Base-by-base conservation (phyloP, 2,329 filamentous ascomycete genomes). In the Orbilia quercus region DNA sequence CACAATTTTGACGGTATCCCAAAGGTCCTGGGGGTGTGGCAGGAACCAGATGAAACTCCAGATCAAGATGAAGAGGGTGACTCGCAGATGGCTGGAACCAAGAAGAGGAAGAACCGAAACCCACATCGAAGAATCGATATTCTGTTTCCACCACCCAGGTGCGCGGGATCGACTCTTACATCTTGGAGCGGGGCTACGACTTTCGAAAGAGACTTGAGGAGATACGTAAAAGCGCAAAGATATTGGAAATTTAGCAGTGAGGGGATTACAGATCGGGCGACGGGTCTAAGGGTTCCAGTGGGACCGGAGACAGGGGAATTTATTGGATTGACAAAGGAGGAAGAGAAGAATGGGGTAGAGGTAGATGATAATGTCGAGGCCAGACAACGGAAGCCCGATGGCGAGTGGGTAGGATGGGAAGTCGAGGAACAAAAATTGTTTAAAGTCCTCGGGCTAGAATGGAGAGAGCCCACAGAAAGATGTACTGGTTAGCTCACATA, bases 21-120 rank as follows among this genome's bases (percentile, higher is more conserved):
- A 80, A 97, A 97, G 80, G 92, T 92, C 0, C 82, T 98, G 58
- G 90, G 97, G 0, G 92, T 97, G 0, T 98, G 94, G 94, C 91
- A 96, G 79, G 84, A 92, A 78, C 89, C 89, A 0, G 55, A 80
- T 2, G 85, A 82, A 76, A 79, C 78, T 82, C 79, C 79, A 81
- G 3, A 80, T 78, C 0, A 80, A 81, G 66, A 71, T 18, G 65
- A 78, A 78, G 0, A 79, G 69, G 12, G 82, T 82, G 53, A 72
- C 45, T 72, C 67, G 7, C 67, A 72, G 38, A 76, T 80, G 9
- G 79, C 76, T 25, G 20, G 57, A n/a, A 62, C 53, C 1, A 63
- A 64, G 18, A 47, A 18, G 2, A 57, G 80, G 1, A 86, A 85
- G 77, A 93, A 92, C 72, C 85, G 87, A 0, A 91, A 92, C 76